Base-by-base conservation (phyloP, 495 filamentous ascomycete genomes). In the Cetradonia linearis region DNA sequence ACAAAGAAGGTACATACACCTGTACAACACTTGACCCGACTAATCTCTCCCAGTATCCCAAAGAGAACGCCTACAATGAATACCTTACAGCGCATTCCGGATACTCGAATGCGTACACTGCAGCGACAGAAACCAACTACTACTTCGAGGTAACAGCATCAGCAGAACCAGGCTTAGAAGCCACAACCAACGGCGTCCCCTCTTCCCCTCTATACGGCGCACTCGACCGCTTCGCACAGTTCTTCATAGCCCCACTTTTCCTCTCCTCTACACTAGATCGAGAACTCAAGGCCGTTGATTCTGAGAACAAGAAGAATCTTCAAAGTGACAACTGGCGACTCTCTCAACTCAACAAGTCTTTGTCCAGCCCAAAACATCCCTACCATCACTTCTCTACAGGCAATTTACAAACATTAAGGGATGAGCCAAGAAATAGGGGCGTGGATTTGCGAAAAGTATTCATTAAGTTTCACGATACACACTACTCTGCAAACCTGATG, bases 301-400 rank as follows among this genome's bases (percentile, higher is more conserved):
- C 93, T 0, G 93, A 99, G 70, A 96, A 97, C 74, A 99, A 99
- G 79, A 97, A 99, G 78, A 99, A 99, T 64, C 80, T 99, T 28
- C 93, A 99, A 74, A 95, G 81, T 71, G 93, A 99, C 70, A 76
- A 82, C 61, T 99, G 94, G 94, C 85, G 93, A 25, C 72, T 96
- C 61, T 83, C 91, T 71, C 93, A 99, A 70, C 78, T 99, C 34
- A 88, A 88, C 68, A 96, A 96, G 72, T 86, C 88, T 2, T 74
- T 94, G 13, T 91, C 92, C 28, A 99, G 92, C 72, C 83, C 86
- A 5, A 83, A 84, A 42, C 94, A 97, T 68, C 93, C 93, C n/a
- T 95, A 88, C 68, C 86, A 86, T 70, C 88, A 96, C 68, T 99
- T 99, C 71, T 94, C 91, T 1, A 99, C 93, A 0, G 93, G 93